A percentile compares a stretch with the other conserved stretches of the same genome.
Conservation (phyloP, 2,329 filamentous ascomycete genomes). For the Allantophomopsis cytisporea region DNA sequence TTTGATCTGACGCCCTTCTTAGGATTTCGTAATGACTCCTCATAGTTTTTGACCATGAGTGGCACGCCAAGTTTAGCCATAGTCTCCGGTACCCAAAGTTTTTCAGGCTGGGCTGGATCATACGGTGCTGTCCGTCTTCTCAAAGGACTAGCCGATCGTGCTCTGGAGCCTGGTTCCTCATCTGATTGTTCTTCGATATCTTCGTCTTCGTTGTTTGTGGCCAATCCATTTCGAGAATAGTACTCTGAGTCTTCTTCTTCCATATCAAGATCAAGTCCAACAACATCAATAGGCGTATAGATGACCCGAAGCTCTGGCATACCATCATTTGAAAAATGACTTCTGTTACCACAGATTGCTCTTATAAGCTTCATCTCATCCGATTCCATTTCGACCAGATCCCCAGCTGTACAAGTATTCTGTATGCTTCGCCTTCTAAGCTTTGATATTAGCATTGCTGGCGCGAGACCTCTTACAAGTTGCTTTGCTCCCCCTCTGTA, state of each 20-base stretch:
- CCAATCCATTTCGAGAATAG: conserved; percentile 37
- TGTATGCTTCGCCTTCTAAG: conserved; percentile 25
- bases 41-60: conserved; percentile 50
- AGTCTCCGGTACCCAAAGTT: conserved; percentile 55
- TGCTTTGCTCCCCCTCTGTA: conserved; percentile 69
- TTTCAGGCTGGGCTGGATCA: conserved; percentile 51
- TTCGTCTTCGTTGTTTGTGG: conserved; percentile 55
- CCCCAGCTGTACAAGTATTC: conserved; percentile 20
- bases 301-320: conserved; percentile 67
- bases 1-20: conserved; percentile 11
- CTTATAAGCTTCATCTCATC: conserved; percentile 42
- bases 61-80: conserved; percentile 53
- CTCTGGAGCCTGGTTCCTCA: background rate
- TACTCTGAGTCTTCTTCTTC: conserved; percentile 42
- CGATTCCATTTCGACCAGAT: conserved; percentile 22
- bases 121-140: conserved; percentile 32
- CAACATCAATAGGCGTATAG: conserved; percentile 63
- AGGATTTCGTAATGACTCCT: conserved; percentile 23
- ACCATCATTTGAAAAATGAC: conserved; percentile 62
- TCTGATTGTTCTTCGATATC: conserved; percentile 16
- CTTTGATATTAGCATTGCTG: conserved; percentile 56
- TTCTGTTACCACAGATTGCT: conserved; percentile 52
- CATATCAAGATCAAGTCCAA: conserved; percentile 60
- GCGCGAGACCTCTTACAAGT: conserved; percentile 68
- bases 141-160: conserved; percentile 11